Conservation (phyloP, 805 yeast species). For the Vanderwaltozyma yarrowii region DNA sequence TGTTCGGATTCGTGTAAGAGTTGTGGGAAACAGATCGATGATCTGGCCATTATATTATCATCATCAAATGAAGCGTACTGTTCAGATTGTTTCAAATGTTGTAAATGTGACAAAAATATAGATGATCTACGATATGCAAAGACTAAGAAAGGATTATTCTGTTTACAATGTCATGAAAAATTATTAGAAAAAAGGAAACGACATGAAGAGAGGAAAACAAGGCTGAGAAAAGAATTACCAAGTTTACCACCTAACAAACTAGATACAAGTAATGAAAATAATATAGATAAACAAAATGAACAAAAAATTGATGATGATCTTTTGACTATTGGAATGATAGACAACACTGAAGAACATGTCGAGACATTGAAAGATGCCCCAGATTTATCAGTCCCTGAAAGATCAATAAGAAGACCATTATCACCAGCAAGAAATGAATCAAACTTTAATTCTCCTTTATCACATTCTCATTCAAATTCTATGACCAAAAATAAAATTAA, state of each 20-base stretch:
- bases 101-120: constrained; percentile 78
- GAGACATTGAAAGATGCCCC: constrained; percentile 1
- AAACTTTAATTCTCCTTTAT: background rate
- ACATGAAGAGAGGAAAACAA: constrained; percentile 24
- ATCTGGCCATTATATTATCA: constrained; percentile 72
- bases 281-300: background rate
- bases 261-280: constrained; percentile 3
- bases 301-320: background rate
- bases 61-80: constrained; percentile 96
- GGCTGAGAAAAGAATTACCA: constrained; percentile 20
- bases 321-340: too few relatives aligned
- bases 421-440: constrained; percentile 3
- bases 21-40: constrained; percentile 84
- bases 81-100: constrained; percentile 80
- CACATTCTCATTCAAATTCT: background rate
- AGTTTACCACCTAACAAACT: constrained; percentile 6
- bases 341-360: too few relatives aligned
- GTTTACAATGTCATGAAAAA: constrained; percentile 87
- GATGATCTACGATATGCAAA: constrained; percentile 88
- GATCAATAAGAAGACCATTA: constrained; percentile 12
- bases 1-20: constrained; percentile 88
- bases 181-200: constrained; percentile 67
- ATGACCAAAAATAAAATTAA: background rate
- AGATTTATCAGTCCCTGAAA: constrained; percentile 9
- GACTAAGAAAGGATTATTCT: constrained; percentile 86